Base-by-base conservation (phyloP, 2,329 filamentous ascomycete genomes). In the Monilinia fructicola region DNA sequence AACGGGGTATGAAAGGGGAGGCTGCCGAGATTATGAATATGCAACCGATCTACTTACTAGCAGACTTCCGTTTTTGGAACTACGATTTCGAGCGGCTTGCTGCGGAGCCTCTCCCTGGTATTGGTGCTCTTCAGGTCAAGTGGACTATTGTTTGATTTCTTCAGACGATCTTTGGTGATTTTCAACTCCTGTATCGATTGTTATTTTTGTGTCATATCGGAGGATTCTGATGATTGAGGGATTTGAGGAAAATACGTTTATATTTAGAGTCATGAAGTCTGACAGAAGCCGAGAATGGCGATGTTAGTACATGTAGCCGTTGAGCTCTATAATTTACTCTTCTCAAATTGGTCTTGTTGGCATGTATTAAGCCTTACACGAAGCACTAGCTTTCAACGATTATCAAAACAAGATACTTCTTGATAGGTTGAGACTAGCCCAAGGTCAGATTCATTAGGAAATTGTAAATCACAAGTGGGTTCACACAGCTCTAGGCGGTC, bases 1-100 rank as follows among this genome's bases (percentile, higher is more conserved):
- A 21, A 40, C 26, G 12, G 44, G 21, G 18, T 31, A n/a, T 10
- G 7, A 18, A 40, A 31, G 26, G 18, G 18, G 6, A 28, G 9
- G 21, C 3, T 10, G 12, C 18, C 11, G 7, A n/a, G 5, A 1
- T 3, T 18, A 10, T 4, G n/a, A 23, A 35, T 35, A 35, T 35
- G 31, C 31, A 35, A 35, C 31, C 9, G 31, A 7, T 35, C 9
- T 9, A 60, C 44, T 38, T 65, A 74, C 72, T 70, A 74, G 64
- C 73, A 74, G 9, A 69, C 71, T 18, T 65, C 53, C 0, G 69
- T 71, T 28, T 73, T 73, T 18, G 70, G 70, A 28, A 26, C 23
- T 11, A 71, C 55, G n/a, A 52, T 50, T 60, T 52, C 42, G 4
- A 50, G 23, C 7, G 46, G 35, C 31, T 66, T 54, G 6, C 11